Evolutionary conservation across 139 green algal species (phyloP), one percentile per base, ranked within the genome.

Genomic region (Tetraselmis striata): DNA sequence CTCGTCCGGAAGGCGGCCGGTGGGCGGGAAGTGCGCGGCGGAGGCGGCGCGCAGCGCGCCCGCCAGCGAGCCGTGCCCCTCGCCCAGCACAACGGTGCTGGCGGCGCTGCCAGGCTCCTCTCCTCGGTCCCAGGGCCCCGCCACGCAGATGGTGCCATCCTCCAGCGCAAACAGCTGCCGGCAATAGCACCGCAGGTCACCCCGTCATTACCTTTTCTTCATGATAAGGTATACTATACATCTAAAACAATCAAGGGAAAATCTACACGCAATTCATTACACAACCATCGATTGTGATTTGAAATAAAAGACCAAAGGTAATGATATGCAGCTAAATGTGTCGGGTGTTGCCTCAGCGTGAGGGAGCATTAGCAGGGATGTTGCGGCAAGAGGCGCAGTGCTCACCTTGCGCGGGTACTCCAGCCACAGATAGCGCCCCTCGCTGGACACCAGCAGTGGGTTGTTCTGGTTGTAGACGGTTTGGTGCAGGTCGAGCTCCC

Each of bases 381-480:
- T n/a, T n/a, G n/a, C n/a, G n/a, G n/a, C n/a, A n/a, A n/a, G n/a
- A n/a, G n/a, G n/a, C n/a, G n/a, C n/a, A n/a, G n/a, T n/a, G 2
- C 25, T 29, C 74, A 77, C 26, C 22, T 29, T n/a, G 26, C 74
- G 25, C 5, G 74, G 74, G 23, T 11, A 31, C 26, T 77, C 74
- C 2, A 28, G 5, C 74, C 74, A 77, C 5, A 77, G 25, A 18
- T 77, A 77, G 22, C 74, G 74, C 26, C 74, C 74, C 74, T 77
- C 23, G 25, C 23, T 77, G 74, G 74, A 77, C 5, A 77, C 74
- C 26, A 77, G 77, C 77, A 58, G 22, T 18, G 30, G 30, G 30
- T 59, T 82, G 22, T 30, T 26, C 31, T 82, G 79, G 58, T 82
- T 82, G 79, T 82, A 82, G 23, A 2, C 23, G 0, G 79, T 82